phyloP scores from a whole-genome alignment of 2,329 filamentous ascomycete species.

The Ustulina deusta region DNA sequence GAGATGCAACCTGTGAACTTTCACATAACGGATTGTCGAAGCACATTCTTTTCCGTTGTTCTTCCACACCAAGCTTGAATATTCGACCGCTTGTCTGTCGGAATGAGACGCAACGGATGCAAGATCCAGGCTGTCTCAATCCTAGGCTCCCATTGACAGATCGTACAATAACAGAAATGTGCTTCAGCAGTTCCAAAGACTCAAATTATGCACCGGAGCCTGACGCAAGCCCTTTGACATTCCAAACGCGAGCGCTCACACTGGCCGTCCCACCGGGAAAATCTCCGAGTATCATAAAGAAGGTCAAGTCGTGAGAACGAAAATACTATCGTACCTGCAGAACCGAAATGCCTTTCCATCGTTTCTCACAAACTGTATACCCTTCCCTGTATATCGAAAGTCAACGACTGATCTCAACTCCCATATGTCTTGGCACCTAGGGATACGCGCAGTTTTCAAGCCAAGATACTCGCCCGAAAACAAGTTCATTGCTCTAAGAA shows the following conservation, averaged over 20 bases:
- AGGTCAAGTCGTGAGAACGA: neutral
- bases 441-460: neutral
- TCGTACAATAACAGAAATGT: neutral
- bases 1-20: neutral
- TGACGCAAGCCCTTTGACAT: neutral
- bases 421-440: neutral
- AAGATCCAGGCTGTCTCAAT: neutral
- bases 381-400: constrained; percentile 31
- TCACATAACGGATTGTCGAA: neutral
- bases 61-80: neutral
- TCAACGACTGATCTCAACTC: constrained; percentile 20
- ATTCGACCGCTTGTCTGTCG: too few relatives aligned
- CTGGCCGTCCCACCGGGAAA: neutral
- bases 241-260: neutral
- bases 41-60: neutral
- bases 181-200: neutral
- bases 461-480: neutral
- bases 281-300: constrained; percentile 1
- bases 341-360: constrained; percentile 41
- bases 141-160: neutral
- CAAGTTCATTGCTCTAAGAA: neutral
- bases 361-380: constrained; percentile 41
- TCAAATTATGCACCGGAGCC: neutral
- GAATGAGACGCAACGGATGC: neutral
- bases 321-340: constrained; percentile 35